A percentile compares a stretch with the other conserved stretches of the same genome.
Evolutionary conservation across 1,139 yeast genomes (phyloP).

Genomic region (Sugiyamaella xylanicola): DNA sequence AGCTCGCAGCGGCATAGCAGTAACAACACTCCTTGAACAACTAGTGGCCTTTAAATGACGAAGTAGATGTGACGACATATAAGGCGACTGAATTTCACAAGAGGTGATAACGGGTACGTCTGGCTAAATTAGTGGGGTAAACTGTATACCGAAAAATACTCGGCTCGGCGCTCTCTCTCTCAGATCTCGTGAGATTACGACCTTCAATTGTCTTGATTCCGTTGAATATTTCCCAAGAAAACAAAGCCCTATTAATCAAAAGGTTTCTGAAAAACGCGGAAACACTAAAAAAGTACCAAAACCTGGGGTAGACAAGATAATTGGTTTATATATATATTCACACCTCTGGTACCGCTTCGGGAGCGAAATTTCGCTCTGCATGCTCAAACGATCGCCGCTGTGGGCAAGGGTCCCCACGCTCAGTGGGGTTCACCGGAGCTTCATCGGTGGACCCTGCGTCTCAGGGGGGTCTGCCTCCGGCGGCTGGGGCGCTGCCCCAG

Average conservation of each 20-base stretch:
- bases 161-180: too few relatives aligned
- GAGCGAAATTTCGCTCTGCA: not conserved
- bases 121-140: not conserved
- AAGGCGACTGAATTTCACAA: conserved; percentile 1
- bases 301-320: not conserved
- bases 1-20: conserved; percentile 39
- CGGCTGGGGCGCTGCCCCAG: not conserved
- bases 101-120: not conserved
- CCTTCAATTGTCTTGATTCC: not conserved
- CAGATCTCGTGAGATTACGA: too few relatives aligned
- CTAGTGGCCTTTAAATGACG: conserved; percentile 11
- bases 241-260: not conserved
- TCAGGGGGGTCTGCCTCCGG: too few relatives aligned
- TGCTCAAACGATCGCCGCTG: not conserved
- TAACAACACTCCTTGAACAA: not conserved
- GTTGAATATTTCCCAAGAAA: too few relatives aligned
- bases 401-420: not conserved
- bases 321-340: not conserved
- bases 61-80: conserved; percentile 13
- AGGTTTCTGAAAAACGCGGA: not conserved
- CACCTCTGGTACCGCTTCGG: not conserved
- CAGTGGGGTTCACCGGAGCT: conserved; percentile 1
- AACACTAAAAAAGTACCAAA: not conserved
- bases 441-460: not conserved
- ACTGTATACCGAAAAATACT: not conserved